Percentiles rank a stretch among this genome's conserved stretches.
Conservation (phyloP, 2,329 filamentous ascomycete genomes). For the Nothopassalora personata region DNA sequence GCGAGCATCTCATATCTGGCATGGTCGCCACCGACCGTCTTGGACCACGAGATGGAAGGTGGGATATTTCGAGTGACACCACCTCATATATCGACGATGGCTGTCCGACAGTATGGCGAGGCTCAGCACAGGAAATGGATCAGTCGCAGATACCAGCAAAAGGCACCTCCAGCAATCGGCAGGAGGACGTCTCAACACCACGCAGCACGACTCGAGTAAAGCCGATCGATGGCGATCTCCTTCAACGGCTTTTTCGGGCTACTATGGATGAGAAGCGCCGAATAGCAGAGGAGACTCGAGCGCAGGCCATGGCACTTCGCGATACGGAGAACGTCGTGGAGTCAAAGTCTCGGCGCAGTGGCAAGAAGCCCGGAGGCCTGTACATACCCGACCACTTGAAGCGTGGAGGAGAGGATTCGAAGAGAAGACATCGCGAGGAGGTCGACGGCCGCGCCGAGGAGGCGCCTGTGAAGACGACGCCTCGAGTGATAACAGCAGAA, state of each 20-base stretch:
- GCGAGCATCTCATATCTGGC: not conserved
- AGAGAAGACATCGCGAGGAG: not conserved
- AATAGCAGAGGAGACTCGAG: constrained; percentile 8
- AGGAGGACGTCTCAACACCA: not conserved
- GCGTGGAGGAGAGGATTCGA: not conserved
- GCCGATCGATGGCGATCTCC: constrained; percentile 11
- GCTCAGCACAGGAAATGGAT: not conserved
- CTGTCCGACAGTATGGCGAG: constrained; percentile 19
- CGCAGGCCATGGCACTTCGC: not conserved
- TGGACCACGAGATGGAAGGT: not conserved
- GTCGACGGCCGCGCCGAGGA: not conserved
- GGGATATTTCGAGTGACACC: constrained; percentile 11
- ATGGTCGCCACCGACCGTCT: not conserved
- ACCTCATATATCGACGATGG: constrained; percentile 27
- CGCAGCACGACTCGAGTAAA: constrained; percentile 4
- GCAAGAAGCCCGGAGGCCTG: not conserved
- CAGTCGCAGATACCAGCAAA: not conserved
- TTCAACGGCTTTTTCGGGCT: constrained; percentile 17
- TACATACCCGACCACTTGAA: not conserved
- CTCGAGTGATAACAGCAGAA: not conserved
- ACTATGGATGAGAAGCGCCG: constrained; percentile 19
- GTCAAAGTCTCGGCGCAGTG: too few relatives aligned
- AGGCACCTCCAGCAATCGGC: not conserved
- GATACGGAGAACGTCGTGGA: not conserved
- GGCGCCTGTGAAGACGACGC: not conserved